Evolutionary conservation across 257 asterid species (phyloP).

Genomic region (Avicennia marina): DNA sequence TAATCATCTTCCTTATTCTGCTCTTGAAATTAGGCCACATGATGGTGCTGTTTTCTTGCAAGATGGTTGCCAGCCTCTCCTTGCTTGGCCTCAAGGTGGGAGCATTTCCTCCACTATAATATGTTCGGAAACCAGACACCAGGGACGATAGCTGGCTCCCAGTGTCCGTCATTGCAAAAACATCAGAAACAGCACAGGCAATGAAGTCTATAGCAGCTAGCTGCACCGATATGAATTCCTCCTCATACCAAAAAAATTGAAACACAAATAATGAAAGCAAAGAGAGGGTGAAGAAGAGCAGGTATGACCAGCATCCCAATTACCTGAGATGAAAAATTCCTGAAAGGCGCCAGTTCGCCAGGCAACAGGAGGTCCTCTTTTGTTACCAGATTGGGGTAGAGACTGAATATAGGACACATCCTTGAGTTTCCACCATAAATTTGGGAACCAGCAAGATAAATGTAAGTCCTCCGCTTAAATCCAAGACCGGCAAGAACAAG

Average conservation of each 20-base stretch:
- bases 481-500: slow-evolving; percentile 84
- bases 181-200: slow-evolving; percentile 78
- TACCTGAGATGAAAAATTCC: slow-evolving; percentile 89
- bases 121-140: slow-evolving; percentile 80
- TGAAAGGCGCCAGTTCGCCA: slow-evolving; percentile 67
- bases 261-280: too few species aligned
- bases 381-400: slow-evolving; percentile 73
- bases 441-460: slow-evolving; percentile 85
- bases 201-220: slow-evolving; percentile 95
- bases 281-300: too few species aligned
- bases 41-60: slow-evolving; percentile 54
- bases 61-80: slow-evolving; percentile 74
- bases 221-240: too few species aligned
- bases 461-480: slow-evolving; percentile 49
- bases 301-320: too few species aligned
- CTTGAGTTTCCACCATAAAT: slow-evolving; percentile 75
- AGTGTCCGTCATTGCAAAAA: slow-evolving; percentile 86
- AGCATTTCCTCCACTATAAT: slow-evolving; percentile 68
- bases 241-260: too few species aligned
- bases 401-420: slow-evolving; percentile 57
- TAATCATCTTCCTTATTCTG: slow-evolving; percentile 70
- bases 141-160: slow-evolving; percentile 94
- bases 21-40: slow-evolving; percentile 55
- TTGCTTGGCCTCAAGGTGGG: slow-evolving; percentile 86
- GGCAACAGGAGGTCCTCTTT: slow-evolving; percentile 84